Conservation (phyloP, 179 eudicot genomes). For the Silene vulgaris region DNA sequence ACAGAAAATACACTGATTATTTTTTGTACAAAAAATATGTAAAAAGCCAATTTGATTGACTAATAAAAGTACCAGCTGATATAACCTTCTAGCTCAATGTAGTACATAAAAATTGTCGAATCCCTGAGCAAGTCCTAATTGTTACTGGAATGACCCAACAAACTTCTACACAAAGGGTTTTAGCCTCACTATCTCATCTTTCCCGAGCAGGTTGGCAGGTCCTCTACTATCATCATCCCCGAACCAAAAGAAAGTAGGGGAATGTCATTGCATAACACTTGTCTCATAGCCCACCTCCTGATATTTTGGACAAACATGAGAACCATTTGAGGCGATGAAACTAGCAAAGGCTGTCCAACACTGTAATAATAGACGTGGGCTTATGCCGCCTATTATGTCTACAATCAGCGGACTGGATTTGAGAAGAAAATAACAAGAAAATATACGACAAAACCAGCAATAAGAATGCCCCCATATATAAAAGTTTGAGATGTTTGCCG, state of each 20-base stretch:
- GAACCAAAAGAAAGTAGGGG: not conserved
- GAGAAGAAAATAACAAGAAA: slow-evolving; percentile 88
- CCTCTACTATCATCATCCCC: not conserved
- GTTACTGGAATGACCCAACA: no score
- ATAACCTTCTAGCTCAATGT: no score
- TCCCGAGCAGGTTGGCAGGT: not conserved
- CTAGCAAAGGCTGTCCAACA: slow-evolving; percentile 15
- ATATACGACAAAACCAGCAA: slow-evolving; percentile 88
- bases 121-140: no score
- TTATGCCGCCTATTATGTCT: not conserved
- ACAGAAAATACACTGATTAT: not conserved
- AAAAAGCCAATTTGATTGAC: no score
- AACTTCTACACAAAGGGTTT: not conserved
- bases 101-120: no score
- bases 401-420: slow-evolving; percentile 63
- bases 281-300: not conserved
- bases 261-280: not conserved
- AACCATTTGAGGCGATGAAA: not conserved
- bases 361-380: slow-evolving; percentile 12
- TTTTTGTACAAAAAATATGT: not conserved
- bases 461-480: slow-evolving; percentile 84
- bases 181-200: not conserved
- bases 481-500: slow-evolving; percentile 71
- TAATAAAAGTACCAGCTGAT: no score
- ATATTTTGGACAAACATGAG: slow-evolving; percentile 1